Percentiles rank a stretch among this genome's conserved stretches.
Evolutionary conservation across 1,284 basidiomycete species (phyloP).

Genomic region (Retiboletus flavoniger): DNA sequence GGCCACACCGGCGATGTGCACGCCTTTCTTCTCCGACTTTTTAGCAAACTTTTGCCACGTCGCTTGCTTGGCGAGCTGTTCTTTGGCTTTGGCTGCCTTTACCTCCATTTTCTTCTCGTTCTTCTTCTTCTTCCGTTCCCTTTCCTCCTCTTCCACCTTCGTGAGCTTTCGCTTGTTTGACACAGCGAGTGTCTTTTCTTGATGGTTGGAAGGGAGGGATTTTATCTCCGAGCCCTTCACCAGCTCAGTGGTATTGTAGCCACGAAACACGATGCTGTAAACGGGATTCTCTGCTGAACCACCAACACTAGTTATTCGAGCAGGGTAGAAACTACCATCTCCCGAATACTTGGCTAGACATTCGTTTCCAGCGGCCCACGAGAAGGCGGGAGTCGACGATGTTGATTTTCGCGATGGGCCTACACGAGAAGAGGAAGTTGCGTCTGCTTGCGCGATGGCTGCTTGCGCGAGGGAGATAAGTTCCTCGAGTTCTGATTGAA

Average conservation of each 20-base stretch:
- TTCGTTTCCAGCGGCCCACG: constrained; percentile 85
- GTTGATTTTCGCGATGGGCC: constrained; percentile 55
- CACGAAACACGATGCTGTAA: constrained; percentile 93
- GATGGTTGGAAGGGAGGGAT: constrained; percentile 58
- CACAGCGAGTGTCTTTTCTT: constrained; percentile 38
- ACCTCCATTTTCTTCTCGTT: constrained; percentile 94
- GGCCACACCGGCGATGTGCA: constrained; percentile 81
- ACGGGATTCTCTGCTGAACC: constrained; percentile 84
- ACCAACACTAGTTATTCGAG: constrained; percentile 83
- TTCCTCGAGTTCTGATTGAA: constrained; percentile 84
- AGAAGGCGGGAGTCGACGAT: constrained; percentile 48
- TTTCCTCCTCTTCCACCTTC: constrained; percentile 84
- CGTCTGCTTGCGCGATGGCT: constrained; percentile 66
- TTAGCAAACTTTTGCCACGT: constrained; percentile 98
- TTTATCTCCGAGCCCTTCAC: constrained; percentile 76
- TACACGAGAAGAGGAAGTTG: constrained; percentile 57
- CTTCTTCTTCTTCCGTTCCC: constrained; percentile 90
- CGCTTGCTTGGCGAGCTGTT: constrained; percentile 85
- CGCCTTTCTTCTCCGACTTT: constrained; percentile 94
- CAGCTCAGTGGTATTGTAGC: constrained; percentile 93
- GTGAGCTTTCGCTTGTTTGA: constrained; percentile 74
- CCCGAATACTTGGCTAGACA: constrained; percentile 89
- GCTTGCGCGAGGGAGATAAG: constrained; percentile 85
- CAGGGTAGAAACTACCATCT: constrained; percentile 90
- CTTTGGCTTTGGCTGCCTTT: constrained; percentile 85